Conservation (phyloP, 2,329 filamentous ascomycete species). For the Aspergillus pseudoviridinutans region DNA sequence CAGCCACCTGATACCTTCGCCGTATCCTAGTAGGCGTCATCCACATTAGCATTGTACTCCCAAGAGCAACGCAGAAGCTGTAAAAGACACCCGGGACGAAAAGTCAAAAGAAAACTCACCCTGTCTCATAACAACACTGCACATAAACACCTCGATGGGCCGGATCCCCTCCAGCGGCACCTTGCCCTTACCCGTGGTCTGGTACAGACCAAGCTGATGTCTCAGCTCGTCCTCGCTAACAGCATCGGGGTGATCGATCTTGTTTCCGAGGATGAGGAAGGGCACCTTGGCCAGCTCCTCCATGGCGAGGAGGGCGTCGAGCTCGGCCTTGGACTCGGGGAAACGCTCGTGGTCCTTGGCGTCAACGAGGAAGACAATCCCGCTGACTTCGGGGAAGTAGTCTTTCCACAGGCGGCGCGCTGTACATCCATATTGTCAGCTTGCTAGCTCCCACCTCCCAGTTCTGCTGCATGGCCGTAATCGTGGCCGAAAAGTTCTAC, state of each 20-base stretch:
- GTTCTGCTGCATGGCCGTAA: background rate
- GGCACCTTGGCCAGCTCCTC: conserved; percentile 94
- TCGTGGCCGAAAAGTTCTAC: conserved; percentile 24
- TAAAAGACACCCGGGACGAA: too few relatives aligned
- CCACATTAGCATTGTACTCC: conserved; percentile 2
- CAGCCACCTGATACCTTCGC: conserved; percentile 86
- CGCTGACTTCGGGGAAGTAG: conserved; percentile 93
- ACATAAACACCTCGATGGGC: conserved; percentile 98
- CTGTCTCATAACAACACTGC: conserved; percentile 97
- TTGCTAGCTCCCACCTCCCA: background rate
- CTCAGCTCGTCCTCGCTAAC: conserved; percentile 94
- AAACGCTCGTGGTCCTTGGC: conserved; percentile 97
- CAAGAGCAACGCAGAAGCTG: background rate
- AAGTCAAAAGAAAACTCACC: conserved; percentile 49
- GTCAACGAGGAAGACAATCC: conserved; percentile 96
- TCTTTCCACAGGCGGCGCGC: conserved; percentile 94
- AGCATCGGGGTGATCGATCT: conserved; percentile 97
- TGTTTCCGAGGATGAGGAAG: conserved; percentile 95
- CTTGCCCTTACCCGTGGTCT: conserved; percentile 95
- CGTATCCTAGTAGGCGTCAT: conserved; percentile 58
- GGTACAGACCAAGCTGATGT: conserved; percentile 87
- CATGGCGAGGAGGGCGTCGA: conserved; percentile 93
- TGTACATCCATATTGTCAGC: conserved; percentile 22
- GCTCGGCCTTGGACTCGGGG: conserved; percentile 89
- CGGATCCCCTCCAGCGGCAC: conserved; percentile 86